A percentile compares a stretch with the other conserved stretches of the same genome.
These are phyloP conservation scores for Cercospora sesami DNA, from an alignment of 2,329 filamentous ascomycete species.

Conservation along the genomic window DNA sequence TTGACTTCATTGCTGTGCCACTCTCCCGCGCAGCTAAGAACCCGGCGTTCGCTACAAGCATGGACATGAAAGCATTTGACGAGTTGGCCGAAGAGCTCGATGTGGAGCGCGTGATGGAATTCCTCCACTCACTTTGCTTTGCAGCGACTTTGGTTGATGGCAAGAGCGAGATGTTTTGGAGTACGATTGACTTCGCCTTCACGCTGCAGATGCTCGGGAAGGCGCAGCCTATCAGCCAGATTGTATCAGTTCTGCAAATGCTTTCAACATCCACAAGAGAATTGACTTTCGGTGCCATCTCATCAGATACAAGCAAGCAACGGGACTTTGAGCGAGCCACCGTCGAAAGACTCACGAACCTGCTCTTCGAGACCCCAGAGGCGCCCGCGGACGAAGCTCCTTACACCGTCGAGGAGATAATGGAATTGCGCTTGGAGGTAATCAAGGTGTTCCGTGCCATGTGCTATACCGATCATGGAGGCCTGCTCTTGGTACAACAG, in stretches of 20 bases:
- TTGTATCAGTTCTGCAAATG: slow-evolving; percentile 64
- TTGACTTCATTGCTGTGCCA: slow-evolving; percentile 58
- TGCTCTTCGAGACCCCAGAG: slow-evolving; percentile 59
- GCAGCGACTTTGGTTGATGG: slow-evolving; percentile 51
- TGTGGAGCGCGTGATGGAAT: slow-evolving; percentile 61
- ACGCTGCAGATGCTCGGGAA: slow-evolving; percentile 66
- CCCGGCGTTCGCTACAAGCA: slow-evolving; percentile 28
- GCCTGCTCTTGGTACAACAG: slow-evolving; percentile 66
- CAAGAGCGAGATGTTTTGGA: slow-evolving; percentile 62
- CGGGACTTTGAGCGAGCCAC: slow-evolving; percentile 46
- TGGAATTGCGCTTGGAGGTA: slow-evolving; percentile 49
- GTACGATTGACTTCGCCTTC: slow-evolving; percentile 64
- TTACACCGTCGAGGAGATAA: slow-evolving; percentile 45
- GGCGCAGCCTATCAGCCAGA: slow-evolving; percentile 64
- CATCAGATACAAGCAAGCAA: slow-evolving; percentile 47
- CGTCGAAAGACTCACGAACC: slow-evolving; percentile 63
- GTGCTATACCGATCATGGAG: slow-evolving; percentile 62
- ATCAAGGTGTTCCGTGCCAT: slow-evolving; percentile 57
- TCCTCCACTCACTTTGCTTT: slow-evolving; percentile 64
- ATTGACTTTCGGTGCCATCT: slow-evolving; percentile 66
- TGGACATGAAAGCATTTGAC: slow-evolving; percentile 39
- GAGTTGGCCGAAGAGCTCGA: slow-evolving; percentile 61
- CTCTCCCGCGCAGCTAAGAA: slow-evolving; percentile 42
- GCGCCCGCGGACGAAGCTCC: slow-evolving; percentile 45
- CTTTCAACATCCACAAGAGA: slow-evolving; percentile 66